Evolutionary conservation across 148 eudicot species (phyloP).

Genomic region (Dianthus caryophyllus): DNA sequence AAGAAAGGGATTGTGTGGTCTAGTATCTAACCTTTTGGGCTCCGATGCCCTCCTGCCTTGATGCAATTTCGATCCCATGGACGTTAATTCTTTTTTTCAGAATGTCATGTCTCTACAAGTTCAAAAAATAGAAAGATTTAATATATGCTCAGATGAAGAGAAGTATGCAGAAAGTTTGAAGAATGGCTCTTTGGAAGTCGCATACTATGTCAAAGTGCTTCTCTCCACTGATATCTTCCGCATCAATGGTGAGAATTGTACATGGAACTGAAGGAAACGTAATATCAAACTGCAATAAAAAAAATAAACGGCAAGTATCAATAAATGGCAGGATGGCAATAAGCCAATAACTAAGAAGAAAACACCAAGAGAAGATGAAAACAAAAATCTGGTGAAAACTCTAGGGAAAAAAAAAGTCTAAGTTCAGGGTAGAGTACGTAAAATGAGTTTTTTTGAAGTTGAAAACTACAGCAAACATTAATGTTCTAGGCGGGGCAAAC

Average conservation of each 20-base stretch:
- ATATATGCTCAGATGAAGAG: slow-evolving; percentile 6
- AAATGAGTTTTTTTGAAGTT: not conserved
- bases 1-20: slow-evolving; percentile 5
- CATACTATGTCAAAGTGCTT: slow-evolving; percentile 87
- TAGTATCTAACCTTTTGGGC: slow-evolving; percentile 68
- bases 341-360: not conserved
- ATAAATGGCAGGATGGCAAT: not conserved
- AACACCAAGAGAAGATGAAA: too few species aligned
- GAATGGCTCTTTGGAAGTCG: slow-evolving; percentile 14
- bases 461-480: not conserved
- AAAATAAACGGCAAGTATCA: slow-evolving; percentile 19
- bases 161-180: slow-evolving; percentile 1
- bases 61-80: slow-evolving; percentile 61
- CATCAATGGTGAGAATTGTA: slow-evolving; percentile 77
- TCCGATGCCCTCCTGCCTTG: slow-evolving; percentile 65
- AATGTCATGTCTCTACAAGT: slow-evolving; percentile 82
- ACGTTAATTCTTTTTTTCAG: slow-evolving; percentile 78
- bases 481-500: not conserved
- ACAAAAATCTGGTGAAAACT: not conserved
- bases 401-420: not conserved
- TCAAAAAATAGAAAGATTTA: slow-evolving; percentile 3
- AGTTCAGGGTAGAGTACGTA: not conserved
- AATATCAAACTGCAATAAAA: slow-evolving; percentile 78
- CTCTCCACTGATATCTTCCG: slow-evolving; percentile 98
- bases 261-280: slow-evolving; percentile 85